Evolutionary conservation across 371 early-diverging fungal genomes (phyloP).

Genomic region (Blakeslea trispora): DNA sequence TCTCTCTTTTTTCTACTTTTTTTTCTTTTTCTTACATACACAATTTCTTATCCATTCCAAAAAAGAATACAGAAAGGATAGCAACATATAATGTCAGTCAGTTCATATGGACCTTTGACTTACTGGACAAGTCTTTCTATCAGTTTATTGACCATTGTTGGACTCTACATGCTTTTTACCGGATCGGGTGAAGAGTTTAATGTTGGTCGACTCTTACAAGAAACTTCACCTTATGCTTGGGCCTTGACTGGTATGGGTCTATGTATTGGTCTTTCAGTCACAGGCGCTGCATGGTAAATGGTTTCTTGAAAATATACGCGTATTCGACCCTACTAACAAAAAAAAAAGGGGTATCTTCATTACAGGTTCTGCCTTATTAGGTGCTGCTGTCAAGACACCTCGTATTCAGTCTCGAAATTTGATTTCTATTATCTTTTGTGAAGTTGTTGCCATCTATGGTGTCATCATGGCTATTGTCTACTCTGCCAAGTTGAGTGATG

Average conservation of each 20-base stretch:
- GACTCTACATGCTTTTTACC: conserved; percentile 84
- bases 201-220: conserved; percentile 77
- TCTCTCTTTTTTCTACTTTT: neutral
- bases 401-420: conserved; percentile 96
- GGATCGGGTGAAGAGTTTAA: conserved; percentile 86
- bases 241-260: conserved; percentile 83
- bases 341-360: conserved; percentile 89
- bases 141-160: conserved; percentile 45
- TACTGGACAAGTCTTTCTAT: conserved; percentile 34
- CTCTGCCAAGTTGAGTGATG: conserved; percentile 75
- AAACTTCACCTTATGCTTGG: conserved; percentile 90
- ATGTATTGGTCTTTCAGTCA: conserved; percentile 87
- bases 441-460: conserved; percentile 98
- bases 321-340: neutral
- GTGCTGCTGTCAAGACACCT: conserved; percentile 92
- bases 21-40: neutral
- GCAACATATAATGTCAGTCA: neutral
- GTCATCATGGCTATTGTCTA: conserved; percentile 97
- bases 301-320: too few species aligned
- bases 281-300: conserved; percentile 95
- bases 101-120: conserved; percentile 16
- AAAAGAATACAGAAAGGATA: too few species aligned
- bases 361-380: conserved; percentile 88
- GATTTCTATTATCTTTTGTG: conserved; percentile 97
- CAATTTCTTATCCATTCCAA: too few species aligned